Evolutionary conservation across 208 protist genomes (phyloP), one percentile per base, ranked within the genome.

Genomic region (Vickermania spadyakhi): DNA sequence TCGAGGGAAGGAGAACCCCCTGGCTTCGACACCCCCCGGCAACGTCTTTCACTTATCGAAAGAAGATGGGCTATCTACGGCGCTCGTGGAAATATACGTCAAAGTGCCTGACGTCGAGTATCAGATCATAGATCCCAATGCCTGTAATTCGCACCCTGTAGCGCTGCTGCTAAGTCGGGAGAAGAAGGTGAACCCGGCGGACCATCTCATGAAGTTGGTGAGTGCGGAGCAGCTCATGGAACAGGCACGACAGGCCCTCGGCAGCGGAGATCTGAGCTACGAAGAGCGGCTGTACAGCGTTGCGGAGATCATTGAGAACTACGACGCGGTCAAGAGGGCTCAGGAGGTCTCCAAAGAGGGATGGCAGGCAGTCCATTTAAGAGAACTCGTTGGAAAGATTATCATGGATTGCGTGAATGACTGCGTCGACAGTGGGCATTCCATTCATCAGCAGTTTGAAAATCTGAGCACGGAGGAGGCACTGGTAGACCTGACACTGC

Each of bases 351-450:
- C 80, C 55, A 87, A 75, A 62, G 82, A 86, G 58, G 52, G 72
- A 26, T 68, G 91, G 50, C 83, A 79, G 14, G 77, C 83, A 11
- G 82, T 94, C 28, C 84, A 91, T 63, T 72, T 94, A 3, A 79
- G 84, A 0, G 82, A 94, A 60, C 73, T 94, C 72, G 49, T 94
- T 52, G 88, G 88, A 0, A 71, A 87, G 42, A 70, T 94, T 26
- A 68, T 94, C 26, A 92, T 91, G 84, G 82, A 94, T 59, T 89
- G 80, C 57, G 82, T 77, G 7, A 65, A 68, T n/a, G 72, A 87
- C 53, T 92, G 81, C 58, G 78, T 94, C 23, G 62, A 56, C 5
- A 74, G 70, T 25, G 75, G 76, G 2, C 50, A 89, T 11, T 64
- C 68, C 18, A 75, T 94, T 31, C 65, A 75, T 28, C 88, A 92